Conservation (phyloP, 345 rosid species). For the Rhizophora apiculata region DNA sequence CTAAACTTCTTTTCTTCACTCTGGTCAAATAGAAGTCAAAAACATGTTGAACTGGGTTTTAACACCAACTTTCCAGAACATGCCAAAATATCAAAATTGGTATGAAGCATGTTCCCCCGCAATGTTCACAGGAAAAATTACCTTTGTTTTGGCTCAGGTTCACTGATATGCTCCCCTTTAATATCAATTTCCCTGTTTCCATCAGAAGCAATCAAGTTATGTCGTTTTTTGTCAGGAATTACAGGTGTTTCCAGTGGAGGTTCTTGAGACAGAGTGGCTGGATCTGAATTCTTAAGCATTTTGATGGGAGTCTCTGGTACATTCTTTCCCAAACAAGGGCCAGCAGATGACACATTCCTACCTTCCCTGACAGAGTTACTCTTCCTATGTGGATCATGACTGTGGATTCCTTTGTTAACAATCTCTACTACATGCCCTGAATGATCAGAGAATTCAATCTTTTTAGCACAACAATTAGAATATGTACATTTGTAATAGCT, state of each 20-base stretch:
- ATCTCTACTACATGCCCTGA: constrained; percentile 64
- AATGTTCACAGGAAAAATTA: constrained; percentile 21
- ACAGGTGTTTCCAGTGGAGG: constrained; percentile 30
- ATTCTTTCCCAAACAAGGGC: constrained; percentile 30
- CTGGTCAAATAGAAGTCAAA: constrained; percentile 40
- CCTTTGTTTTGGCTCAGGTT: constrained; percentile 69
- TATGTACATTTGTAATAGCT: constrained; percentile 90
- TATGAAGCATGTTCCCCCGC: no score
- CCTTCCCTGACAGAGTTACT: constrained; percentile 43
- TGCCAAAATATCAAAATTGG: neutral
- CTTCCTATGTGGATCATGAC: constrained; percentile 78
- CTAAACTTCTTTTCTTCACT: constrained; percentile 44
- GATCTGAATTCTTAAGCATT: constrained; percentile 38
- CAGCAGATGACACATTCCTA: constrained; percentile 33
- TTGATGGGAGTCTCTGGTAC: constrained; percentile 32
- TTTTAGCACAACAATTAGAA: constrained; percentile 81
- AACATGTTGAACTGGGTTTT: neutral
- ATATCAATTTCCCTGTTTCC: constrained; percentile 33
- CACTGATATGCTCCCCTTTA: constrained; percentile 42
- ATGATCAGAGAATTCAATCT: constrained; percentile 72
- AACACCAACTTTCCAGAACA: constrained; percentile 3
- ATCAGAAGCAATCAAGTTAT: constrained; percentile 26
- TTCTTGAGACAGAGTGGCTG: constrained; percentile 48
- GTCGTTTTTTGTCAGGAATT: constrained; percentile 45
- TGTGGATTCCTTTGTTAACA: constrained; percentile 78